Conservation (phyloP, 2,329 filamentous ascomycete species). For the Aspergillus jensenii region DNA sequence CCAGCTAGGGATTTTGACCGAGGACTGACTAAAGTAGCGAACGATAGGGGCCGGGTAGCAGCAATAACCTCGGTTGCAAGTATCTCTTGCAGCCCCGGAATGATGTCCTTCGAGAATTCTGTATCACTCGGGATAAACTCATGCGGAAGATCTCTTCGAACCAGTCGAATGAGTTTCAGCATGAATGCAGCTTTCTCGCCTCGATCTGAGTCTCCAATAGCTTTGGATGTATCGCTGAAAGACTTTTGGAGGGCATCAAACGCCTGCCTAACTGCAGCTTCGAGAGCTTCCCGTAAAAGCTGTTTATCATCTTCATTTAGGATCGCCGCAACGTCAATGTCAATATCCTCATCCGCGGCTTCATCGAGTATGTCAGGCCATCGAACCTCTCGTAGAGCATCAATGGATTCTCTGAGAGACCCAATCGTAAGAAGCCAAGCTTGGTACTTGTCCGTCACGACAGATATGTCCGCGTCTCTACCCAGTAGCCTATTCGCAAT, state of each 20-base stretch:
- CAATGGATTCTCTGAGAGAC: slow-evolving; percentile 35
- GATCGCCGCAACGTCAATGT: slow-evolving; percentile 38
- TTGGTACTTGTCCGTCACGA: slow-evolving; percentile 63
- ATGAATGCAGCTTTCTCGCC: slow-evolving; percentile 61
- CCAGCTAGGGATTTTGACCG: slow-evolving; percentile 56
- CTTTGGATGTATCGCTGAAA: slow-evolving; percentile 45
- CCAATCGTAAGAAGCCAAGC: slow-evolving; percentile 74
- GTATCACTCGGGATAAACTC: slow-evolving; percentile 40
- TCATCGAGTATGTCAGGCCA: slow-evolving; percentile 43
- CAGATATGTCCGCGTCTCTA: slow-evolving; percentile 64
- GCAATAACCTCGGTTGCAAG: slow-evolving; percentile 57
- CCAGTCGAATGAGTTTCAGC: slow-evolving; percentile 70
- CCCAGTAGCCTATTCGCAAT: slow-evolving; percentile 72
- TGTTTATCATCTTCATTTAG: slow-evolving; percentile 72
- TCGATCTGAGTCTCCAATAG: slow-evolving; percentile 49
- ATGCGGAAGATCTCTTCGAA: slow-evolving; percentile 65
- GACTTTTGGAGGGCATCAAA: slow-evolving; percentile 54
- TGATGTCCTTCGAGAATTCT: slow-evolving; percentile 59
- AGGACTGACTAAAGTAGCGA: slow-evolving; percentile 45
- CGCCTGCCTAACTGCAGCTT: slow-evolving; percentile 56
- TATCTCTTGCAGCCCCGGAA: slow-evolving; percentile 64
- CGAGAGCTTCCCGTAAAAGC: slow-evolving; percentile 60
- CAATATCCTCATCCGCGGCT: slow-evolving; percentile 39
- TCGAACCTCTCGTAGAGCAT: slow-evolving; percentile 34
- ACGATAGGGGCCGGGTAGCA: slow-evolving; percentile 43